Conservation (phyloP, 768 basidiomycete species). For the Mycena indigotica region DNA sequence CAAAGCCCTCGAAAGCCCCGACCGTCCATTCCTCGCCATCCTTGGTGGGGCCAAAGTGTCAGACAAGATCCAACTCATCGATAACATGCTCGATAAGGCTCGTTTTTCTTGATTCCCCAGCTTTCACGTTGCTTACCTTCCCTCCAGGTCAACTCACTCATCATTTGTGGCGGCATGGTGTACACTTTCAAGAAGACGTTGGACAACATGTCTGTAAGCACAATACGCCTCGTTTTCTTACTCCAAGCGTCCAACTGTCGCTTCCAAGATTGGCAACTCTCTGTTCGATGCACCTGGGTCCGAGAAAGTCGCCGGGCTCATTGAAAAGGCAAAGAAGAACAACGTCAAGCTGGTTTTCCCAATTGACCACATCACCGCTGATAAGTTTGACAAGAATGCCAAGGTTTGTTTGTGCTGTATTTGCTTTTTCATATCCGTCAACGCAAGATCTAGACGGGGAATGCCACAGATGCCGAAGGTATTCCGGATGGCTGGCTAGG, state of each 20-base stretch:
- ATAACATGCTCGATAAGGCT: constrained; percentile 98
- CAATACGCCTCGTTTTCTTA: not conserved
- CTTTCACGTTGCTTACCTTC: not conserved
- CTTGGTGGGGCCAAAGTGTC: constrained; percentile 98
- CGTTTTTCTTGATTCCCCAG: constrained; percentile 11
- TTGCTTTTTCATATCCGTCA: not conserved
- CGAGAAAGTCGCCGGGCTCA: constrained; percentile 77
- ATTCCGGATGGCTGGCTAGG: constrained; percentile 96
- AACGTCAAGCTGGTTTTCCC: constrained; percentile 95
- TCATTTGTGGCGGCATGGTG: constrained; percentile 98
- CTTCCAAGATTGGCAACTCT: constrained; percentile 83
- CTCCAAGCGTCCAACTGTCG: not conserved
- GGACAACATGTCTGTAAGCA: constrained; percentile 70
- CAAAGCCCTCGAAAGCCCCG: constrained; percentile 93
- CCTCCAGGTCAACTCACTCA: constrained; percentile 84
- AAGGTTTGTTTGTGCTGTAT: constrained; percentile 46
- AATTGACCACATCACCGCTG: constrained; percentile 89
- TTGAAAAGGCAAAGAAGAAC: constrained; percentile 91
- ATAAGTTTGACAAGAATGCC: constrained; percentile 94
- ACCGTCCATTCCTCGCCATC: constrained; percentile 96
- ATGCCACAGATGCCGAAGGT: constrained; percentile 79
- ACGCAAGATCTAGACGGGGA: constrained; percentile 52
- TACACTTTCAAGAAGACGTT: constrained; percentile 99
- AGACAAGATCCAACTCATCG: constrained; percentile 98
- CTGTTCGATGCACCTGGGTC: constrained; percentile 90